Evolutionary conservation across 768 basidiomycete species (phyloP).

Genomic region (Xanthoconium stramineum): DNA sequence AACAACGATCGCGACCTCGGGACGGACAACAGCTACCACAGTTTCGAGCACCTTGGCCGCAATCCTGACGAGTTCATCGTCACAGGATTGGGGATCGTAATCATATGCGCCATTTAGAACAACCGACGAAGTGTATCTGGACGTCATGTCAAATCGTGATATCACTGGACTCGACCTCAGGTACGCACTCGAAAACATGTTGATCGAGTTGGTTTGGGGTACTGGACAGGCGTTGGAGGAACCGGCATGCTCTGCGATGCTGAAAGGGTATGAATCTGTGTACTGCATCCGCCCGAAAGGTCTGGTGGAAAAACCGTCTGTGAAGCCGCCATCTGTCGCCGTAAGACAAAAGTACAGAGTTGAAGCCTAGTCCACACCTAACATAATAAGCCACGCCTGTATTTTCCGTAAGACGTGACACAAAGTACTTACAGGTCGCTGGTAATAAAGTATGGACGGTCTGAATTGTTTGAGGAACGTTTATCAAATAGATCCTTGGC

Average conservation of each 20-base stretch:
- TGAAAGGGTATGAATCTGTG: slow-evolving; percentile 27
- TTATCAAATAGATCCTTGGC: slow-evolving; percentile 28
- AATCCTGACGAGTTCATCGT: slow-evolving; percentile 5
- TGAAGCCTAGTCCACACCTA: slow-evolving; percentile 14
- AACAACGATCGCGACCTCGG: slow-evolving; percentile 2
- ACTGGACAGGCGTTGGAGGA: slow-evolving; percentile 31
- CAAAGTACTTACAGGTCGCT: slow-evolving; percentile 5
- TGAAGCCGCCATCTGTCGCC: not conserved
- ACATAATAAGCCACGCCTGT: too few species aligned
- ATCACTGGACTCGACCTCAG: slow-evolving; percentile 22
- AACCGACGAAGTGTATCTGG: slow-evolving; percentile 6
- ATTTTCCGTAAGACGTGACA: not conserved
- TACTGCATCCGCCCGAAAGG: slow-evolving; percentile 15
- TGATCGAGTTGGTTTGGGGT: slow-evolving; percentile 24
- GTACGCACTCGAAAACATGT: slow-evolving; percentile 8
- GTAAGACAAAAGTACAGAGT: slow-evolving; percentile 9
- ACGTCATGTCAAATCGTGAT: not conserved
- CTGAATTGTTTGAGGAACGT: slow-evolving; percentile 45
- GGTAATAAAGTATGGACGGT: slow-evolving; percentile 38
- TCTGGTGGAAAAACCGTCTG: slow-evolving; percentile 25
- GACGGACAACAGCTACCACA: not conserved
- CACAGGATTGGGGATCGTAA: slow-evolving; percentile 5
- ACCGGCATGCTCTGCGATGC: slow-evolving; percentile 25
- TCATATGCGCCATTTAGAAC: slow-evolving; percentile 8
- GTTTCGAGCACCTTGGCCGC: not conserved